A percentile compares a stretch with the other conserved stretches of the same genome.
phyloP scores from a whole-genome alignment of 352 stramenopile genomes.

The Globisporangium nunn region DNA sequence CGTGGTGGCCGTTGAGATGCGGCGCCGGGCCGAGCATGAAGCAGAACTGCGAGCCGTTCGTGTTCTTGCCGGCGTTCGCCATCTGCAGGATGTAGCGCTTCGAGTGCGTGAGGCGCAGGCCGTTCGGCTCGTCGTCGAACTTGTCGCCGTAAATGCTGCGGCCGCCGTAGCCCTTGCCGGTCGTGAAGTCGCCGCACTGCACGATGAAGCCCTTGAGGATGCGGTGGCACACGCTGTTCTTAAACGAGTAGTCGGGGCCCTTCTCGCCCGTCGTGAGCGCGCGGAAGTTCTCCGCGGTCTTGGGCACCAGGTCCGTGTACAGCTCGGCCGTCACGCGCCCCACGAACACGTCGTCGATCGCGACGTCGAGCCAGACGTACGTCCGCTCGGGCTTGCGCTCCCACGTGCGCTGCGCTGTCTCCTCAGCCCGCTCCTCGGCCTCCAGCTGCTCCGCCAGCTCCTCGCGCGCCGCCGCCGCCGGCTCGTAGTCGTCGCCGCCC shows the following conservation, averaged over 20 bases:
- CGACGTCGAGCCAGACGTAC: constrained; percentile 84
- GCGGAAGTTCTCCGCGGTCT: constrained; percentile 98
- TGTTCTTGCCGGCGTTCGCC: constrained; percentile 96
- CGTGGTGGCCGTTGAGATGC: constrained; percentile 78
- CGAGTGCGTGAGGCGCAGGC: constrained; percentile 66
- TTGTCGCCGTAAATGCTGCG: constrained; percentile 97
- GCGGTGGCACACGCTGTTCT: constrained; percentile 96
- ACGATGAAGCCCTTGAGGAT: constrained; percentile 98
- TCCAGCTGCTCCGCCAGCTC: constrained; percentile 12
- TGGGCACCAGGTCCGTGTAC: constrained; percentile 94
- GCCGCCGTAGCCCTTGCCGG: constrained; percentile 91
- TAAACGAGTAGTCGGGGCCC: constrained; percentile 91
- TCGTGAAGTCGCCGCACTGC: constrained; percentile 94
- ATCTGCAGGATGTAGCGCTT: constrained; percentile 90
- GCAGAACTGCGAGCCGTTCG: constrained; percentile 99
- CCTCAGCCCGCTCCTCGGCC: constrained; percentile 1
- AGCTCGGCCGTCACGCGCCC: constrained; percentile 79
- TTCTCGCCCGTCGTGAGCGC: constrained; percentile 95
- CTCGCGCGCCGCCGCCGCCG: constrained; percentile 5
- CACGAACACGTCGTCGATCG: constrained; percentile 64
- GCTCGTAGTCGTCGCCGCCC: constrained; percentile 7
- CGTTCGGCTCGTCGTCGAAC: constrained; percentile 97
- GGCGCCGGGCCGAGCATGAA: constrained; percentile 88
- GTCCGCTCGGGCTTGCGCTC: constrained; percentile 55
- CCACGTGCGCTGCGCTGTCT: constrained; percentile 20